These are phyloP conservation scores for Arxiozyma bovina DNA, from an alignment of 1,139 yeast species.

Conservation along the genomic window DNA sequence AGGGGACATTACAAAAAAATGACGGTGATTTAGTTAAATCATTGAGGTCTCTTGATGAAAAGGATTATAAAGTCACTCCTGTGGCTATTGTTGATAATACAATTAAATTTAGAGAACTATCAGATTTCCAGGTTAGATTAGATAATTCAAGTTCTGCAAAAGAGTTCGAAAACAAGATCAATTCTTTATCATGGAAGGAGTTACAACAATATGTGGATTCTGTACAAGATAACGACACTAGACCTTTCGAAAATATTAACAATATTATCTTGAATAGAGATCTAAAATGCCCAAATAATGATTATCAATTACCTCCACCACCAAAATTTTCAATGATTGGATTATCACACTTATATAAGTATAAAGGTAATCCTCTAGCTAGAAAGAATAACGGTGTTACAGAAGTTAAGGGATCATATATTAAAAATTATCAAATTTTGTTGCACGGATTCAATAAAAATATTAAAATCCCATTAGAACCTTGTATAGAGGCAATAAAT, in stretches of 20 bases:
- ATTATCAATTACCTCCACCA: conserved; percentile 76
- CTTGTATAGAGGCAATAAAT: conserved; percentile 36
- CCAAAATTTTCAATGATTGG: conserved; percentile 70
- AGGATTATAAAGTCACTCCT: conserved; percentile 43
- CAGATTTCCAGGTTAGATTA: conserved; percentile 76
- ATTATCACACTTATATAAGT: conserved; percentile 67
- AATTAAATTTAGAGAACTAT: conserved; percentile 72
- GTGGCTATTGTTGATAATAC: conserved; percentile 62
- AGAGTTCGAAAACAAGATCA: conserved; percentile 33
- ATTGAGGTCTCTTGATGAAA: conserved; percentile 29
- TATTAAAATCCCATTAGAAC: conserved; percentile 37
- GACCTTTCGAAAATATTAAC: conserved; percentile 27
- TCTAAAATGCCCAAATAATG: conserved; percentile 31
- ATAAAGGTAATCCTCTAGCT: conserved; percentile 50
- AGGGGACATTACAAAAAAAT: conserved; percentile 41
- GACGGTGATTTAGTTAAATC: conserved; percentile 47
- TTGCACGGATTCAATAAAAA: conserved; percentile 22
- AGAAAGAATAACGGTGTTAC: conserved; percentile 40
- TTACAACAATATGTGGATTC: conserved; percentile 36
- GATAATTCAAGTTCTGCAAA: conserved; percentile 45
- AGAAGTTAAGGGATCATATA: conserved; percentile 33
- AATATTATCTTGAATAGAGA: conserved; percentile 29
- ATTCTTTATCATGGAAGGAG: conserved; percentile 26
- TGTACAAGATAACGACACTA: conserved; percentile 35
- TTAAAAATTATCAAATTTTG: conserved; percentile 31